Conservation (phyloP, 164 flowering plant species). For the Nymphaea thermarum region DNA sequence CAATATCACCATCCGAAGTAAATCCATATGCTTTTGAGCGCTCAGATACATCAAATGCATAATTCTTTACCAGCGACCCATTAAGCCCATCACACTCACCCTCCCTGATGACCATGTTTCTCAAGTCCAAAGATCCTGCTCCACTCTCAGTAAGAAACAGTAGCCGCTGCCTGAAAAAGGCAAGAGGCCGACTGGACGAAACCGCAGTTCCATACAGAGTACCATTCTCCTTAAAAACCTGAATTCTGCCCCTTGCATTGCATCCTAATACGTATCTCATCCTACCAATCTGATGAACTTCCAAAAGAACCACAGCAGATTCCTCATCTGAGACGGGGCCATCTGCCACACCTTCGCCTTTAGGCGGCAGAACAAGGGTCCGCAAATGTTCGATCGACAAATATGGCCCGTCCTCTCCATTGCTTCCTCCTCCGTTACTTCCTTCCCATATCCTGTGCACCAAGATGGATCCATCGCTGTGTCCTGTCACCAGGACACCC, state of each 20-base stretch:
- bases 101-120: constrained; percentile 71
- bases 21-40: constrained; percentile 86
- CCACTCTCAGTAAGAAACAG: constrained; percentile 81
- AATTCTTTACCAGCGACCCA: constrained; percentile 41
- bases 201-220: constrained; percentile 42
- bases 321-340: constrained; percentile 9
- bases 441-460: constrained; percentile 69
- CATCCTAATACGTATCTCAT: constrained; percentile 52
- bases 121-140: constrained; percentile 87
- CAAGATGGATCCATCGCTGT: constrained; percentile 50
- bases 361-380: constrained; percentile 16
- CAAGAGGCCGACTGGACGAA: constrained; percentile 54
- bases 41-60: constrained; percentile 80
- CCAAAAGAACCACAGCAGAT: constrained; percentile 39
- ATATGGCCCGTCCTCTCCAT: constrained; percentile 60
- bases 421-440: constrained; percentile 1
- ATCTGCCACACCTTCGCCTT: constrained; percentile 6
- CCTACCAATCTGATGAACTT: constrained; percentile 79
- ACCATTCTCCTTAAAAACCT: constrained; percentile 64
- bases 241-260: constrained; percentile 46
- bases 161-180: constrained; percentile 85
- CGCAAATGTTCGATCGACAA: constrained; percentile 38
- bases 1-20: constrained; percentile 70
- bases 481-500: constrained; percentile 75
- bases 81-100: constrained; percentile 88